These are phyloP conservation scores for Sporopachydermia lactativora DNA, from an alignment of 805 yeast species.

Conservation along the genomic window DNA sequence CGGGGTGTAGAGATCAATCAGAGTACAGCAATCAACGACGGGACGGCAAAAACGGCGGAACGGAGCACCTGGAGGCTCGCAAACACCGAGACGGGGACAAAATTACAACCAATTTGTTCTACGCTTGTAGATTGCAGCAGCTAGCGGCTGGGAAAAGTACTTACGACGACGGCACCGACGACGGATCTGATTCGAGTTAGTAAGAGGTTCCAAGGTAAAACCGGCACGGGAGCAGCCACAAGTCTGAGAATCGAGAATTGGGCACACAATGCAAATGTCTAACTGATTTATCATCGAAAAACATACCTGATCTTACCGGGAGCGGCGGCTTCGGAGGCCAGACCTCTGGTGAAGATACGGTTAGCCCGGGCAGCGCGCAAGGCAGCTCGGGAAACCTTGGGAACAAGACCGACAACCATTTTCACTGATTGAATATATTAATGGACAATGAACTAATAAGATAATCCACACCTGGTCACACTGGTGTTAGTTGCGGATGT, in stretches of 20 bases:
- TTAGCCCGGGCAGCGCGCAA: slow-evolving; percentile 81
- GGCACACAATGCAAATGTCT: not conserved
- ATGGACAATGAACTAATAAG: not conserved
- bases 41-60: too few species aligned
- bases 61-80: slow-evolving; percentile 2
- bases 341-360: slow-evolving; percentile 51
- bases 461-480: not conserved
- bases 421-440: slow-evolving; percentile 9
- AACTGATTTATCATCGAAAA: not conserved
- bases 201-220: slow-evolving; percentile 5
- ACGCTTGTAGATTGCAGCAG: too few species aligned
- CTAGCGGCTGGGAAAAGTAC: slow-evolving; percentile 9
- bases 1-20: too few species aligned
- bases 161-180: slow-evolving; percentile 94
- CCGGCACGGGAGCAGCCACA: not conserved
- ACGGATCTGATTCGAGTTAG: slow-evolving; percentile 51
- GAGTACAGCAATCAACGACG: too few species aligned
- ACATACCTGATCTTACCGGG: slow-evolving; percentile 60
- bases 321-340: slow-evolving; percentile 52
- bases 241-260: not conserved
- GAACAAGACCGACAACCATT: slow-evolving; percentile 36
- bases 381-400: slow-evolving; percentile 59
- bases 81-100: not conserved
- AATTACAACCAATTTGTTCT: not conserved
- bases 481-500: not conserved